A percentile compares a stretch with the other conserved stretches of the same genome.
Conservation (phyloP, 768 basidiomycete genomes). For the Amanita inopinata region DNA sequence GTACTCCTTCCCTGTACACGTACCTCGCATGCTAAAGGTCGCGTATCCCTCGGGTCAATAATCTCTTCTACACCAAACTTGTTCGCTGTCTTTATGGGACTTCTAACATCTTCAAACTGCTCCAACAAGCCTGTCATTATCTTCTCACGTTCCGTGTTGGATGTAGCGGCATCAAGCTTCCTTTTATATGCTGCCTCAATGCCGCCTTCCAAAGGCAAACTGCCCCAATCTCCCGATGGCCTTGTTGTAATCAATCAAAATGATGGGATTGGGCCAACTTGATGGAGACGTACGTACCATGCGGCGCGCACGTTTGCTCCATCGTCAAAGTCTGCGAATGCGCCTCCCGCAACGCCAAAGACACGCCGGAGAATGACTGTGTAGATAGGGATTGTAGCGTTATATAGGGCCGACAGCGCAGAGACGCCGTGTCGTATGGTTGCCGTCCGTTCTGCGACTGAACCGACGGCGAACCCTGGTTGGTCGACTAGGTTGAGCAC, state of each 20-base stretch:
- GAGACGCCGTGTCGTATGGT: constrained; percentile 31
- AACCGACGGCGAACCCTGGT: constrained; percentile 31
- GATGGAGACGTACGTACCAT: constrained; percentile 19
- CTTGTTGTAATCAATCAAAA: constrained; percentile 11
- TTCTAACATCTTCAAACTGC: constrained; percentile 28
- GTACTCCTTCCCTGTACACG: background rate
- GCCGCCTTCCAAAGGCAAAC: constrained; percentile 30
- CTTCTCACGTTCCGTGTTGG: constrained; percentile 23
- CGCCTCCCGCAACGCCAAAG: constrained; percentile 31
- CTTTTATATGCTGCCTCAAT: constrained; percentile 34
- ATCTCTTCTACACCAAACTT: constrained; percentile 32
- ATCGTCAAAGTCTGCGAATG: constrained; percentile 28
- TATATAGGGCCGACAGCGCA: constrained; percentile 27
- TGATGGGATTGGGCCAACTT: background rate
- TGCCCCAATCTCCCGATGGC: constrained; percentile 35
- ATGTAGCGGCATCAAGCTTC: constrained; percentile 21
- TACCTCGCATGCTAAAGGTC: constrained; percentile 27
- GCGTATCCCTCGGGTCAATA: constrained; percentile 30
- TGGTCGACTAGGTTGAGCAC: constrained; percentile 31
- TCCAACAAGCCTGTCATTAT: constrained; percentile 24
- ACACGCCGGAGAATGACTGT: constrained; percentile 28
- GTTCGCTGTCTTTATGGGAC: constrained; percentile 28
- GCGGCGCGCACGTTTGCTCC: constrained; percentile 24
- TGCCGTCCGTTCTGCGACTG: constrained; percentile 26
- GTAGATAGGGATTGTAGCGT: constrained; percentile 27